Conservation (phyloP, 179 eudicot genomes). For the Camellia oleifera region DNA sequence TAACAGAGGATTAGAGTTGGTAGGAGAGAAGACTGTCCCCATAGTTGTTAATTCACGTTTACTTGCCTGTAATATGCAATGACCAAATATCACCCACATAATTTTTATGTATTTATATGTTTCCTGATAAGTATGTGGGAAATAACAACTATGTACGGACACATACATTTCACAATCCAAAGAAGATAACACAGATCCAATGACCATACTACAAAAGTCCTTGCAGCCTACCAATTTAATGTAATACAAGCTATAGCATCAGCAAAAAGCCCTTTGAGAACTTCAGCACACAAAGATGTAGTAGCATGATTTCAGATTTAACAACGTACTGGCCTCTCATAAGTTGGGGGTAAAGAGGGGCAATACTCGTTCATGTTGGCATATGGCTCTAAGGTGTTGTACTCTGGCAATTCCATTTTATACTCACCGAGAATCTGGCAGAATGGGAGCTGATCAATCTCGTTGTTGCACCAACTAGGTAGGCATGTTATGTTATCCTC, state of each 20-base stretch:
- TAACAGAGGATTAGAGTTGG: background rate
- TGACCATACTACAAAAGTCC: background rate
- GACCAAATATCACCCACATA: too few relatives aligned
- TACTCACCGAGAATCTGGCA: conserved; percentile 98
- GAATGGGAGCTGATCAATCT: conserved; percentile 56
- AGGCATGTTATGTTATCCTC: conserved; percentile 75
- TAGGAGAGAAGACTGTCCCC: background rate
- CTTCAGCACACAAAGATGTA: background rate
- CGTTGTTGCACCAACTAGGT: conserved; percentile 86
- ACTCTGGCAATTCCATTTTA: conserved; percentile 83
- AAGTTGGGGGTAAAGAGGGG: conserved; percentile 88
- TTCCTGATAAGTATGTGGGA: background rate
- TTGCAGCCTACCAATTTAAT: background rate
- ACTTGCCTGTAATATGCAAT: too few relatives aligned
- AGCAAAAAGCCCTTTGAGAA: conserved; percentile 9
- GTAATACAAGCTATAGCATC: background rate
- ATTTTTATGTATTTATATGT: too few relatives aligned
- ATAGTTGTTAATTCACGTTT: background rate
- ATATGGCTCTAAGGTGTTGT: conserved; percentile 81
- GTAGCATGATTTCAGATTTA: conserved; percentile 16
- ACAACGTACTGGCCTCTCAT: conserved; percentile 76
- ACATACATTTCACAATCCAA: background rate
- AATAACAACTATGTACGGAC: background rate
- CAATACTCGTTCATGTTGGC: conserved; percentile 94
- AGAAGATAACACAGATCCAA: conserved; percentile 5